A percentile compares a stretch with the other conserved stretches of the same genome.
Evolutionary conservation across 75 land plant genomes (phyloP).

Genomic region (Larix kaempferi): DNA sequence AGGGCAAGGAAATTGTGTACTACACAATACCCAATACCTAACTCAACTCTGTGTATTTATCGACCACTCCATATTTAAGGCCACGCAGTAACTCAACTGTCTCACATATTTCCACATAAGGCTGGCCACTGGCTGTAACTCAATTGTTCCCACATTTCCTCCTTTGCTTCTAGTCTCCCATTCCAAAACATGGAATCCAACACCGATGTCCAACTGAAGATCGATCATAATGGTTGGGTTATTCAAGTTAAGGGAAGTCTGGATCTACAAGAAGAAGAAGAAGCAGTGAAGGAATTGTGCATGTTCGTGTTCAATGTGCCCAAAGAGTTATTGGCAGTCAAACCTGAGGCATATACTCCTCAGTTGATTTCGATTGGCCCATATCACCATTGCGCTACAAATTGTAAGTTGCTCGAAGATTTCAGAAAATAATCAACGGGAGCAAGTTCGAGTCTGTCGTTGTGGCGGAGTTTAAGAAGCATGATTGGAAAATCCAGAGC

Average conservation of each 20-base stretch:
- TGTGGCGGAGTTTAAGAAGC: neutral
- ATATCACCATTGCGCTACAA: neutral
- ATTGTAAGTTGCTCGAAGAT: neutral
- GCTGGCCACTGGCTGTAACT: too few species aligned
- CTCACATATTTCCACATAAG: too few species aligned
- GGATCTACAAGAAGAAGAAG: neutral
- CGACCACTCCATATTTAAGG: too few species aligned
- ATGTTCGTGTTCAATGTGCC: slow-evolving; percentile 13
- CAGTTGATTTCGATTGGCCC: neutral
- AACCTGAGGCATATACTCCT: slow-evolving; percentile 9
- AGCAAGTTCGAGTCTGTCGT: neutral
- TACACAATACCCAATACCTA: too few species aligned
- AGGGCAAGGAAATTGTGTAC: too few species aligned
- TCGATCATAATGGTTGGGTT: neutral
- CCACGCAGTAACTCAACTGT: too few species aligned
- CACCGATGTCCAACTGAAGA: neutral
- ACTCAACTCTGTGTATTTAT: too few species aligned
- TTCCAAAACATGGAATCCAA: neutral
- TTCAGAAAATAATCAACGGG: neutral
- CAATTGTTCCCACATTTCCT: too few species aligned
- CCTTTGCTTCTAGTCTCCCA: neutral
- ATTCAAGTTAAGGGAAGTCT: neutral
- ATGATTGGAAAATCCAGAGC: neutral
- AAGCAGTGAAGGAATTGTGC: neutral
- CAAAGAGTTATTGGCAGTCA: slow-evolving; percentile 2